Base-by-base conservation (phyloP, 805 yeast species). In the Candida arabinofermentans region DNA sequence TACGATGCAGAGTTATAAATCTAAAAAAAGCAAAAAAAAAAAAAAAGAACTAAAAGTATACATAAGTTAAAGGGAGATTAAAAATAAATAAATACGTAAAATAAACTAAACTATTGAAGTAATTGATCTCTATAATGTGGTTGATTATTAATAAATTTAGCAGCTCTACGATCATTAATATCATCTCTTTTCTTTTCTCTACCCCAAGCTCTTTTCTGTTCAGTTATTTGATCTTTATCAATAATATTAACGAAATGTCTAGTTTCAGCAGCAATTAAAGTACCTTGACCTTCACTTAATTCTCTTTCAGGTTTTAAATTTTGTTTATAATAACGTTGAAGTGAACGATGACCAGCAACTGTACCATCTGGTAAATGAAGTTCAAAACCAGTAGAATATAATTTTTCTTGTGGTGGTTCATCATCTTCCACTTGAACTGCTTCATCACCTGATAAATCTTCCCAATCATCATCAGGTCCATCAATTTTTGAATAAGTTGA, bases 51-150 rank as follows among this genome's bases (percentile, higher is more conserved):
- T 14, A 7, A 23, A 6, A 23, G 6, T 7, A 7, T 23, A 23
- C 24, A 23, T n/a, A n/a, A n/a, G n/a, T n/a, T n/a, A n/a, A n/a
- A n/a, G n/a, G n/a, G n/a, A n/a, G n/a, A n/a, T n/a, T n/a, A n/a
- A n/a, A n/a, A n/a, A n/a, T n/a, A n/a, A n/a, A n/a, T n/a, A n/a
- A n/a, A n/a, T n/a, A n/a, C n/a, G n/a, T 23, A 23, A 7, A 23
- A 27, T 27, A 5, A 27, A 12, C 8, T 19, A 12, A 21, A 16
- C 33, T 48, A 65, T 42, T 65, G 70, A 48, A 87, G 68, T 51
- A 86, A 64, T 57, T 79, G 82, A 59, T 88, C 96, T 59, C 95
- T 75, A 70, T 65, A 87, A 59, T 93, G 96, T 24, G 79, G 77
- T 72, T 91, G 96, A 72, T 79, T 75, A 65, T 91, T 93, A 60